Evolutionary conservation across 1,139 yeast species (phyloP), one percentile per base, ranked within the genome.

Genomic region (Hemisphaericaspora subhashii): DNA sequence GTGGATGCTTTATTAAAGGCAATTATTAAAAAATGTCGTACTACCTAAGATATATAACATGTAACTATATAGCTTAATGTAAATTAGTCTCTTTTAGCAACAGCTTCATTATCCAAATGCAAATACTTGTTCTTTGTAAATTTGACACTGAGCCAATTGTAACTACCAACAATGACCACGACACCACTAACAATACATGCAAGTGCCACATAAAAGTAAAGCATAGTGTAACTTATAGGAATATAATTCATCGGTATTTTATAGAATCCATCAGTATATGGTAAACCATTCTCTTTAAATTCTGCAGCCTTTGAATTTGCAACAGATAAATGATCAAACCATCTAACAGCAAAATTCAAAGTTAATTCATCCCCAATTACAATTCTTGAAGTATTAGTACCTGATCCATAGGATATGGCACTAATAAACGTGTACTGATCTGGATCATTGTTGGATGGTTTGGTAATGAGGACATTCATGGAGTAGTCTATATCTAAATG

Each of bases 401-500:
- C 79, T n/a, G 86, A 66, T n/a, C 83, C 68, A 66, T 76, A 83
- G 1, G 79, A 86, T 23, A 74, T 56, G 1, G 82, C 74, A 42
- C 82, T 69, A 16, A 83, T 63, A 24, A 82, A 58, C 3, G 77
- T 57, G 40, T 70, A 68, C 43, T 59, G 62, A 14, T 58, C 61
- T 3, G 54, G 52, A 21, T 51, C 51, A 14, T 52, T 52, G 14
- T 46, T 52, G n/a, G 53, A 41, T 7, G 77, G 76, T 35, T 63
- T 66, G 31, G 76, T 68, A 33, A 83, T 55, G 11, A 83, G 51
- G 14, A 83, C 67, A 52, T 83, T 83, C 58, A 85, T 43, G 20
- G 69, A 58, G 10, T 78, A 67, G 54, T 85, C 92, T 37, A 85
- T 63, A 51, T 85, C 89, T 43, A 85, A 62, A 60, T 85, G 92